Conservation (phyloP, 169 alveolate species). For the Cryptosporidium sp. region DNA sequence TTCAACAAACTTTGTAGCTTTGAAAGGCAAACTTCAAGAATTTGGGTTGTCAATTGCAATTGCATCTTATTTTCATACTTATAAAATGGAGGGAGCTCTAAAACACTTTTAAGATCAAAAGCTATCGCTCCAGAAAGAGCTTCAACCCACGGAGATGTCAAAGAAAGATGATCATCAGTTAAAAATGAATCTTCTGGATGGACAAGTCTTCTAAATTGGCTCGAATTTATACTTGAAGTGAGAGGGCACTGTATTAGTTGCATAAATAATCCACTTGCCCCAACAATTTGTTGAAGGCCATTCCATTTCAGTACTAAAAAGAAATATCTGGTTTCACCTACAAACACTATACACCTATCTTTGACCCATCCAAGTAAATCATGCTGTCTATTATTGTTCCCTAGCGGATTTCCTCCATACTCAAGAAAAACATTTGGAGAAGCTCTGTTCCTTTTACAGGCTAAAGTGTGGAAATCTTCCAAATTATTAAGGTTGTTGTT, state of each 20-base stretch:
- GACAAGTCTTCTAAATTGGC: constrained; percentile 41
- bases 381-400: constrained; percentile 2
- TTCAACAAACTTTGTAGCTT: constrained; percentile 23
- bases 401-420: constrained; percentile 42
- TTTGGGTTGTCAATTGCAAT: background rate
- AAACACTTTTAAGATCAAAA: constrained; percentile 24
- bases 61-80: background rate
- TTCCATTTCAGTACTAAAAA: constrained; percentile 45
- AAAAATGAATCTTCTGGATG: constrained; percentile 74
- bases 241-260: constrained; percentile 29
- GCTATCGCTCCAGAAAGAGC: constrained; percentile 74
- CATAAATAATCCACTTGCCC: constrained; percentile 72
- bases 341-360: constrained; percentile 33
- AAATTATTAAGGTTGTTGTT: background rate
- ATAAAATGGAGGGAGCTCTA: constrained; percentile 42
- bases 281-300: constrained; percentile 61
- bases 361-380: constrained; percentile 71
- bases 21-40: constrained; percentile 14
- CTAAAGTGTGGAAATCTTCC: constrained; percentile 2
- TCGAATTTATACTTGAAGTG: background rate
- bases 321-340: constrained; percentile 56
- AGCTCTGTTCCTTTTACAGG: background rate
- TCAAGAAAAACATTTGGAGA: constrained; percentile 48
- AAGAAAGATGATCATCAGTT: constrained; percentile 5
- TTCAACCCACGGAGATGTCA: constrained; percentile 75